Evolutionary conservation across 352 stramenopile species (phyloP), one percentile per base, ranked within the genome.

Genomic region (Globisporangium spinosum): DNA sequence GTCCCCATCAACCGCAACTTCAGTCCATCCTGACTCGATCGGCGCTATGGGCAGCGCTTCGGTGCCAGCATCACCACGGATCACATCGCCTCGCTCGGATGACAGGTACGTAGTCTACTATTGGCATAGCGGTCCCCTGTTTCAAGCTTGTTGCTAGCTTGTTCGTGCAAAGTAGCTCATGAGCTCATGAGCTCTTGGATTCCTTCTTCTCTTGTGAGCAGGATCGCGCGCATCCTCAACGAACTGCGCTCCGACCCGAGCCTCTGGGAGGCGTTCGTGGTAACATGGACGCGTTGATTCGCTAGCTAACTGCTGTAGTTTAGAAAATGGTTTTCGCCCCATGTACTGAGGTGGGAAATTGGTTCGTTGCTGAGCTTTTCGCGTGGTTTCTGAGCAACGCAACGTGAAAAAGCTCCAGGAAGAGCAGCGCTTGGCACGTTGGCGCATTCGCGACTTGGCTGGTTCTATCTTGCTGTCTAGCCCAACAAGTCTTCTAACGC

Each of bases 161-260:
- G 4, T 49, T 49, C 0, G 6, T 49, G 15, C 40, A 49, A n/a
- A 38, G 7, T 38, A 38, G 32, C 3, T 40, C 35, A 40, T 40
- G 10, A 49, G 15, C 40, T 49, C 15, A 49, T 49, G 40, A 49
- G 40, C 40, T 49, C 40, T 49, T 49, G 40, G 40, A 9, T 5
- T 22, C 13, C 3, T 17, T 49, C 13, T 2, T 17, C 38, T 45
- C 38, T 45, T 20, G 38, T 49, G 40, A 22, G 15, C 54, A 92
- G 83, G 40, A 87, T 94, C 59, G 65, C 78, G 9, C 58, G 65
- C 10, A 72, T 93, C 15, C 68, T 94, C 27, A 72, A 73, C 34
- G 80, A 92, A 5, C 59, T 94, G 35, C 83, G 81, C 3, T 55
- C 82, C 7, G 83, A 94, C 67, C 77, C 84, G 22, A 68, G 63